Evolutionary conservation across 768 basidiomycete genomes (phyloP).

Genomic region (Sporobolomyces phaffii): DNA sequence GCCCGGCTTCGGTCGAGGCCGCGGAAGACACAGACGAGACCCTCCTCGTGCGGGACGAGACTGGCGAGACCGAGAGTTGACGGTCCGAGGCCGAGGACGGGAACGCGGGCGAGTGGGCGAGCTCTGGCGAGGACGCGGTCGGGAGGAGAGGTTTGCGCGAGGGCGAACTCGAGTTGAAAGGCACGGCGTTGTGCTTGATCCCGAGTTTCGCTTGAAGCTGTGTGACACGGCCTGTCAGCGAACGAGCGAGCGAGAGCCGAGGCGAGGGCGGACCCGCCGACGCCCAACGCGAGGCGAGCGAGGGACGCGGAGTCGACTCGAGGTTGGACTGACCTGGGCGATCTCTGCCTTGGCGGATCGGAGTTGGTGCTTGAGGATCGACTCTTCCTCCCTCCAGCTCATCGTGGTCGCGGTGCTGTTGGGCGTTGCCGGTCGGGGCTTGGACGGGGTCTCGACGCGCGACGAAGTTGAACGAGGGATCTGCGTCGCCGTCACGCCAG

Average conservation of each 20-base stretch:
- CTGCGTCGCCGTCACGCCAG: background rate
- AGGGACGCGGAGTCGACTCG: background rate
- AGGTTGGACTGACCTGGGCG: slow-evolving; percentile 2
- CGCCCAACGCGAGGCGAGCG: no score
- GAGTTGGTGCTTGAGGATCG: slow-evolving; percentile 20
- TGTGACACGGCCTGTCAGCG: background rate
- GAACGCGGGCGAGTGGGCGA: background rate
- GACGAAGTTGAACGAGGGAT: slow-evolving; percentile 9
- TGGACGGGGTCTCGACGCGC: background rate
- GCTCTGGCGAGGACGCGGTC: background rate
- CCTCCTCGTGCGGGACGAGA: background rate
- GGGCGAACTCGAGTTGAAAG: slow-evolving; percentile 30
- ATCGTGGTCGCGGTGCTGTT: background rate
- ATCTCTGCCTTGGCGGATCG: slow-evolving; percentile 23
- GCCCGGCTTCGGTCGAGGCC: background rate
- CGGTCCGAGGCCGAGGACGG: background rate
- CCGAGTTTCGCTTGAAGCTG: slow-evolving; percentile 29
- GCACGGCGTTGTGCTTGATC: slow-evolving; percentile 1
- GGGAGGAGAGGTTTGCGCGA: slow-evolving; percentile 7
- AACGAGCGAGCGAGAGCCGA: background rate
- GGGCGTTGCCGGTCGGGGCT: background rate
- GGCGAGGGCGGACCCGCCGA: no score
- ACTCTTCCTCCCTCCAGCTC: slow-evolving; percentile 22
- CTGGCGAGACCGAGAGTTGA: background rate
- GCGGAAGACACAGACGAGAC: background rate